Evolutionary conservation across 139 green algal genomes (phyloP).

Genomic region (Edaphochlamys debaryana): DNA sequence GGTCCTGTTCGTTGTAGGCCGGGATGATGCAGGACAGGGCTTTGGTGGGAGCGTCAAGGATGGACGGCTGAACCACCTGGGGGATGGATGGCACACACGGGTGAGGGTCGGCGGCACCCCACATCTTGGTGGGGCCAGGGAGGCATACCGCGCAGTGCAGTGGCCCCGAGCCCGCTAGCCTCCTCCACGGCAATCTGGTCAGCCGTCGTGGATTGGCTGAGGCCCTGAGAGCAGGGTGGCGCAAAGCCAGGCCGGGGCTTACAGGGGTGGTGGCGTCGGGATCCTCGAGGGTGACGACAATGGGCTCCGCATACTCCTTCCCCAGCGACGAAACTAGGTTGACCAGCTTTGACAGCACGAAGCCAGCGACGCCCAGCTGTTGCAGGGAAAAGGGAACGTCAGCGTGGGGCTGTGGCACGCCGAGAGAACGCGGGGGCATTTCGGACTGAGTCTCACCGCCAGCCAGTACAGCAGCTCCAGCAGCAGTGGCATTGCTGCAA

Average conservation of each 20-base stretch:
- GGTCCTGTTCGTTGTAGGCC: constrained; percentile 95
- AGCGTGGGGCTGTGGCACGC: neutral
- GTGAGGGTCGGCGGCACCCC: too few species aligned
- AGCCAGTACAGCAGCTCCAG: neutral
- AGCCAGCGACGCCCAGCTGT: constrained; percentile 17
- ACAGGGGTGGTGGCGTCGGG: constrained; percentile 51
- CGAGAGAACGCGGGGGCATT: neutral
- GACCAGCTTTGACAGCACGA: neutral
- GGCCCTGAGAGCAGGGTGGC: too few species aligned
- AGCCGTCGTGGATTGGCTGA: too few species aligned
- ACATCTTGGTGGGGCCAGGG: too few species aligned
- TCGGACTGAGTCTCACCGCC: too few species aligned
- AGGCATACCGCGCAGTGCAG: too few species aligned
- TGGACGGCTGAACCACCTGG: constrained; percentile 68
- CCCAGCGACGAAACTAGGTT: neutral
- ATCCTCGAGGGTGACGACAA: constrained; percentile 53
- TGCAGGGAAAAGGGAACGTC: too few species aligned
- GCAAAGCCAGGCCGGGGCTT: too few species aligned
- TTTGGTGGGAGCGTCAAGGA: constrained; percentile 78
- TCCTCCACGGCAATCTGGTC: too few species aligned
- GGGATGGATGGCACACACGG: too few species aligned
- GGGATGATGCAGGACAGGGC: constrained; percentile 86
- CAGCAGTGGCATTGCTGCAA: neutral
- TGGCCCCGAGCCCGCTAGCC: too few species aligned
- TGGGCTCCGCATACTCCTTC: constrained; percentile 27